A percentile compares a stretch with the other conserved stretches of the same genome.
phyloP scores from a whole-genome alignment of 768 basidiomycete species.

The Ramaria sp. region DNA sequence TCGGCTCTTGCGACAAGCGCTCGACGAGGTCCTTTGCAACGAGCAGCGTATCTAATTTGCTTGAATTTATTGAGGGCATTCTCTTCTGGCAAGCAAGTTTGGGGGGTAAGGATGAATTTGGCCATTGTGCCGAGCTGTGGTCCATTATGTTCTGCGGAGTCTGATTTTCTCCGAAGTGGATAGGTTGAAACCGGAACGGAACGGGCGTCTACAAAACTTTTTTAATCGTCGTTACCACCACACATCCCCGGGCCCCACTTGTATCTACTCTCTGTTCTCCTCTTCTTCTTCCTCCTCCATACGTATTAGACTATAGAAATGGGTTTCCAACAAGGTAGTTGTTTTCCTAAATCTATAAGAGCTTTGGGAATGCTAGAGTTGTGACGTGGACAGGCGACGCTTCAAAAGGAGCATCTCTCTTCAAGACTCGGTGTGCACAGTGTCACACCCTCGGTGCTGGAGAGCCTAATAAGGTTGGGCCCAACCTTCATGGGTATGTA shows the following conservation, averaged over 20 bases:
- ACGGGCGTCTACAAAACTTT: background rate
- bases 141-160: no score
- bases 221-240: background rate
- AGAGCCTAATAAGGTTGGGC: slow-evolving; percentile 83
- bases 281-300: background rate
- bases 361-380: background rate
- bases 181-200: background rate
- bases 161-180: no score
- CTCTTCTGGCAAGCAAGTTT: no score
- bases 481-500: slow-evolving; percentile 85
- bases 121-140: no score
- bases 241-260: background rate
- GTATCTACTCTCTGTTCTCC: background rate
- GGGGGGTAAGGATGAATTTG: no score
- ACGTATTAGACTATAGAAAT: background rate
- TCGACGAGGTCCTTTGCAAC: no score
- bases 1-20: no score
- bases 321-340: slow-evolving; percentile 8
- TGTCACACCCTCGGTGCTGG: slow-evolving; percentile 81
- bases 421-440: slow-evolving; percentile 93
- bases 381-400: slow-evolving; percentile 54
- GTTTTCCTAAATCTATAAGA: background rate
- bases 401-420: slow-evolving; percentile 83
- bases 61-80: no score
- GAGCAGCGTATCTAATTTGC: no score